phyloP scores from a whole-genome alignment of 306 rosid genomes.

The Trifolium dubium region DNA sequence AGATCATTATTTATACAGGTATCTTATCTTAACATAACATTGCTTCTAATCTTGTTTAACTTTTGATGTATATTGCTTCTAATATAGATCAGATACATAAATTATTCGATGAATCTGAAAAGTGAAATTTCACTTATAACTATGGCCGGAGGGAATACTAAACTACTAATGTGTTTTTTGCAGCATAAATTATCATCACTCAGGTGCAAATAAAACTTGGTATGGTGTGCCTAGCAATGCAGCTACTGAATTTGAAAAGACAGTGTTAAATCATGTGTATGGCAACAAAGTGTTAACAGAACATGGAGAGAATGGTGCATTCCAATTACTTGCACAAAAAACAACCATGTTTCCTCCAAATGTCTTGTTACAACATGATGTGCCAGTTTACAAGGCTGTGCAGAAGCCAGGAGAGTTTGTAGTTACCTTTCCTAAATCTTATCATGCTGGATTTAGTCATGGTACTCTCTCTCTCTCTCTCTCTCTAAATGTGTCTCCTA shows the following conservation, averaged over 20 bases:
- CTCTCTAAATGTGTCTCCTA: neutral
- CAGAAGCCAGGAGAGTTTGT: conserved; percentile 49
- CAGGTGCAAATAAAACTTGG: conserved; percentile 43
- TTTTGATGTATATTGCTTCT: too few species aligned
- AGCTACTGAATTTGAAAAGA: conserved; percentile 43
- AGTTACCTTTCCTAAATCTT: conserved; percentile 53
- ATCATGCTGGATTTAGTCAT: conserved; percentile 61
- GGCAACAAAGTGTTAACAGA: conserved; percentile 22
- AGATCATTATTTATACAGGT: conserved; percentile 55
- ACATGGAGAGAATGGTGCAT: conserved; percentile 40
- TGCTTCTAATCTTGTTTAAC: neutral
- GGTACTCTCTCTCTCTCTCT: conserved; percentile 34
- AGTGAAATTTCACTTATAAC: too few species aligned
- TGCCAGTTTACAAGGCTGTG: conserved; percentile 48
- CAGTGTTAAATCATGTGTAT: conserved; percentile 37
- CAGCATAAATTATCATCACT: conserved; percentile 44
- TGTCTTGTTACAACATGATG: conserved; percentile 45
- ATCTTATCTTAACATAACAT: neutral
- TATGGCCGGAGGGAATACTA: too few species aligned
- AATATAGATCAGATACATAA: too few species aligned
- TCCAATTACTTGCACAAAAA: conserved; percentile 43
- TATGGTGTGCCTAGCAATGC: conserved; percentile 51
- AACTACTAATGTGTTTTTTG: neutral
- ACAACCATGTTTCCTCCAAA: conserved; percentile 50
- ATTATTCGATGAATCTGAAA: too few species aligned